phyloP scores from a whole-genome alignment of 2,329 filamentous ascomycete species.

The Colletotrichum ledebouriae region DNA sequence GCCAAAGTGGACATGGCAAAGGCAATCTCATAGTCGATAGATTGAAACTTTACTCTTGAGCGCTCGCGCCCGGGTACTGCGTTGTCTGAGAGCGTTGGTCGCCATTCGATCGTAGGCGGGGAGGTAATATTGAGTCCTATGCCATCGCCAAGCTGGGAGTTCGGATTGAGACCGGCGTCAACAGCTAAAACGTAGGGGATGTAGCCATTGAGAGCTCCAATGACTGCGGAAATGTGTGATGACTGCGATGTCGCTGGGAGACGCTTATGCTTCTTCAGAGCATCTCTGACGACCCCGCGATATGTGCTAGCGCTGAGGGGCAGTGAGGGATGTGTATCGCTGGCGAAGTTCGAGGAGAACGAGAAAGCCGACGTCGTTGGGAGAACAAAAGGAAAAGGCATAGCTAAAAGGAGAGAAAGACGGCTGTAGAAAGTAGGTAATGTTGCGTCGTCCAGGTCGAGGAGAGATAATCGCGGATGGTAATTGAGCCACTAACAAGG shows the following conservation, averaged over 20 bases:
- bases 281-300: slow-evolving; percentile 84
- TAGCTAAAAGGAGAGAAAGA: slow-evolving; percentile 55
- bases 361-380: slow-evolving; percentile 91
- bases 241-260: slow-evolving; percentile 79
- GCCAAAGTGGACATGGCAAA: slow-evolving; percentile 85
- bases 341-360: slow-evolving; percentile 82
- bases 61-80: slow-evolving; percentile 74
- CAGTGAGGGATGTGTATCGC: slow-evolving; percentile 89
- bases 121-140: slow-evolving; percentile 76
- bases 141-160: slow-evolving; percentile 67
- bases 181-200: slow-evolving; percentile 86
- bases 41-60: slow-evolving; percentile 76
- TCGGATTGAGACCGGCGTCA: slow-evolving; percentile 76
- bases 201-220: slow-evolving; percentile 80
- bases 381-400: slow-evolving; percentile 91
- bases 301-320: slow-evolving; percentile 85
- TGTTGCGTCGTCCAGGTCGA: not conserved
- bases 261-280: slow-evolving; percentile 90
- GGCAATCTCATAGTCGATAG: slow-evolving; percentile 85
- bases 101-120: slow-evolving; percentile 82
- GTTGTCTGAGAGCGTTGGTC: slow-evolving; percentile 79
- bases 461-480: slow-evolving; percentile 4
- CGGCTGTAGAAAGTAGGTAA: not conserved
- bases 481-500: slow-evolving; percentile 31
- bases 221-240: slow-evolving; percentile 77